Evolutionary conservation across 2,329 filamentous ascomycete species (phyloP), one percentile per base, ranked within the genome.

Genomic region (Fusarium gaditjirri): DNA sequence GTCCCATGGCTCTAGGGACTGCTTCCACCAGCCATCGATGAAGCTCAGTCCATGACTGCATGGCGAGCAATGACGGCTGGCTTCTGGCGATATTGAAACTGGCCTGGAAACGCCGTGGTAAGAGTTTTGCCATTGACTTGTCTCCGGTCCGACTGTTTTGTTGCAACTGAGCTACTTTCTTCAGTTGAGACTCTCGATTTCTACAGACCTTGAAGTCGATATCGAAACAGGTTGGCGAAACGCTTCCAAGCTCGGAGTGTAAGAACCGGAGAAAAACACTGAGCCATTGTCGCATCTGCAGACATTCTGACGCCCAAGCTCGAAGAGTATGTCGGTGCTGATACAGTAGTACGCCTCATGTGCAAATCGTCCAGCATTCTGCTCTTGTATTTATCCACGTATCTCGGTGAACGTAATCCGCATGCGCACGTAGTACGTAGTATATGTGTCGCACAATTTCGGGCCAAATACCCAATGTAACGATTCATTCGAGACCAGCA

Each of bases 401-500:
- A 54, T 54, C 44, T 35, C 61, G 36, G 55, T 41, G 49, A 44
- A 54, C 56, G 53, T 50, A 42, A 46, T 65, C 42, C 53, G 46
- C 42, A 52, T 54, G 68, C 25, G 55, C 56, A 56, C 55, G 50
- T 49, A 33, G 29, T n/a, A 56, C 55, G 55, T 49, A 33, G 29
- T n/a, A 23, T 49, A 66, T 76, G 65, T 65, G 73, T 77, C 58
- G 69, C 73, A 76, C 71, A 72, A 59, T 62, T 67, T 57, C 42
- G 57, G 57, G 62, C 42, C 59, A 47, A 68, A 53, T 68, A 41
- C 43, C 42, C 65, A 57, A 65, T 61, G 65, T 62, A 73, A 68
- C 62, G 55, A 58, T 65, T 67, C 58, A 53, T 71, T 57, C 43
- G 52, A 62, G 42, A 36, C 61, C 58, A 58, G 59, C 65, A 57